Base-by-base conservation (phyloP, 495 filamentous ascomycete species). In the Aspergillus bertholletiae region DNA sequence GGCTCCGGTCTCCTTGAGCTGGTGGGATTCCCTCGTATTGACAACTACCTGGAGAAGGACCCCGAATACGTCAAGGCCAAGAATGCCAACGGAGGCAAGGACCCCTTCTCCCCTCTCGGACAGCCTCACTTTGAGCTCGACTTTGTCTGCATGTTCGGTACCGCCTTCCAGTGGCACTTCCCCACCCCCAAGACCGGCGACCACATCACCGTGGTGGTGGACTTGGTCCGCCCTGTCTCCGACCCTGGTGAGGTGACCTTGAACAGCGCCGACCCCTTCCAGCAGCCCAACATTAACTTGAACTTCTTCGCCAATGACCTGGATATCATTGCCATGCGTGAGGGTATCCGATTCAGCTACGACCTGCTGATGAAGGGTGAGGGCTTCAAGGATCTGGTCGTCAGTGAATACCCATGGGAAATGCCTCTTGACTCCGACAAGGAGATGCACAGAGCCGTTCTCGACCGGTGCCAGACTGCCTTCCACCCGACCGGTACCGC, bases 71-170 rank as follows among this genome's bases (percentile, higher is more conserved):
- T 65, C 15, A 68, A 74, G 17, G 70, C 72, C 27, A 81, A 81
- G 58, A 70, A 68, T 22, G 64, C 59, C 3, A 82, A 83, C 65
- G 78, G 76, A 3, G 77, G 76, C 0, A 53, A 73, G 3, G 83
- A 85, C 55, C 82, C 82, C 11, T 84, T 85, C 58, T 76, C 79
- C 6, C 84, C 84, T 7, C 76, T 60, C 28, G 78, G 77, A 20
- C 81, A 86, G 61, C 82, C 83, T 37, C 82, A 86, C 62, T 85
- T 86, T 58, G 82, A 87, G 70, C 73, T 87, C 49, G 82, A 85
- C 61, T 86, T 86, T 53, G 78, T 85, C 41, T 70, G 75, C 48
- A 78, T 84, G 72, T 86, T 84, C 65, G 68, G 73, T 46, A 74
- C 73, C 51, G 81, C 83, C 7, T 87, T 85, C 77, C 84, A 84